These are phyloP conservation scores for Ilyonectria mors-panacis DNA, from an alignment of 2,329 filamentous ascomycete genomes.

Conservation along the genomic window DNA sequence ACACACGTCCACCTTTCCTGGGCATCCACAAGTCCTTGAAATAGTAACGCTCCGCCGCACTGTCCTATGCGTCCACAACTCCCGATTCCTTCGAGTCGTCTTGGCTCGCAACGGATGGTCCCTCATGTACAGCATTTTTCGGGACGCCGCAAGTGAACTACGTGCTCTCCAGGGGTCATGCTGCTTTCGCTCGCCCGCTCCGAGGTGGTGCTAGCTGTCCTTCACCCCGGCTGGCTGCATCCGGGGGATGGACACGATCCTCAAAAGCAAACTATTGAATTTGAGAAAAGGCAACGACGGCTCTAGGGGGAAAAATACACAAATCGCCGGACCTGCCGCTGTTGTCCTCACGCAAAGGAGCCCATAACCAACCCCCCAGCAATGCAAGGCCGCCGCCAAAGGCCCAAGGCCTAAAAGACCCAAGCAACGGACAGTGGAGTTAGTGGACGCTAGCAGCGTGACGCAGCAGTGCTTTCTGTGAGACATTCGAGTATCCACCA, in stretches of 20 bases:
- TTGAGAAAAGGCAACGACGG: background rate
- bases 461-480: slow-evolving; percentile 31
- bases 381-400: background rate
- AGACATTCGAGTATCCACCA: slow-evolving; percentile 39
- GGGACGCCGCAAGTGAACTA: slow-evolving; percentile 10
- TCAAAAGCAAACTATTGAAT: slow-evolving; percentile 20
- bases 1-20: background rate
- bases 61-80: slow-evolving; percentile 23
- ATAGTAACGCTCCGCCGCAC: slow-evolving; percentile 25
- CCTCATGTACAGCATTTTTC: slow-evolving; percentile 8
- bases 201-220: background rate
- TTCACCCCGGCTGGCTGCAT: slow-evolving; percentile 19
- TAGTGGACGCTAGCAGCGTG: slow-evolving; percentile 25
- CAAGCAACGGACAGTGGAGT: slow-evolving; percentile 18
- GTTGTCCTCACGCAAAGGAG: slow-evolving; percentile 4
- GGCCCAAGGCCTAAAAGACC: background rate
- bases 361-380: slow-evolving; percentile 5
- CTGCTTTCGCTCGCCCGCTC: slow-evolving; percentile 4
- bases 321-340: slow-evolving; percentile 7
- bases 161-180: slow-evolving; percentile 6
- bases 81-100: slow-evolving; percentile 7
- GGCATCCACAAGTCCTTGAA: slow-evolving; percentile 27
- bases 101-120: slow-evolving; percentile 13
- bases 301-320: slow-evolving; percentile 1
- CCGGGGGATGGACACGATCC: background rate